A percentile compares a stretch with the other conserved stretches of the same genome.
Evolutionary conservation across 148 eudicot genomes (phyloP).

Genomic region (Drosera capensis): DNA sequence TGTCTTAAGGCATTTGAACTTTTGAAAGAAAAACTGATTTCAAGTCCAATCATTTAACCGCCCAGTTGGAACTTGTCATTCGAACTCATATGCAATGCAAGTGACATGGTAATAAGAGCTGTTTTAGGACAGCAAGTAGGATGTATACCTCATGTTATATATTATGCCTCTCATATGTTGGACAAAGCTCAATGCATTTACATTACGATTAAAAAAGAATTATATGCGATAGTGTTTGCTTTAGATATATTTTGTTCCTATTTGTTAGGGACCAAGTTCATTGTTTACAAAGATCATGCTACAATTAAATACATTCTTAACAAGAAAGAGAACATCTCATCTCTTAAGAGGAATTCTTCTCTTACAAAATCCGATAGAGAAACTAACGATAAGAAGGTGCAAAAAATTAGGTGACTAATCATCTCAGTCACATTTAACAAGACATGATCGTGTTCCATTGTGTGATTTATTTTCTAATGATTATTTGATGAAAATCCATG

Average conservation of each 20-base stretch:
- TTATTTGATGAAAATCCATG: no score
- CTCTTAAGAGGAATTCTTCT: neutral
- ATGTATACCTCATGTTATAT: neutral
- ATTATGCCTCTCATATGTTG: neutral
- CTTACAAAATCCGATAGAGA: neutral
- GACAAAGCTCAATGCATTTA: neutral
- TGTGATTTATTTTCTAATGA: no score
- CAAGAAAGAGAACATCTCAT: neutral
- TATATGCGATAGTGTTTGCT: neutral
- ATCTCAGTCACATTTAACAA: neutral
- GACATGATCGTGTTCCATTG: neutral
- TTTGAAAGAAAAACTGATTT: neutral
- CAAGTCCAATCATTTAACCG: no score
- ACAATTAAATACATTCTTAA: neutral
- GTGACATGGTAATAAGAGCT: no score
- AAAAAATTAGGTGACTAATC: neutral
- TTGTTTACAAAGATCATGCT: neutral
- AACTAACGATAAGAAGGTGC: conserved; percentile 1
- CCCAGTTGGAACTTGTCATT: no score
- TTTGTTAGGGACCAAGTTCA: neutral
- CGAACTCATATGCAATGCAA: no score
- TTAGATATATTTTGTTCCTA: neutral
- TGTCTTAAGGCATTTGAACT: no score
- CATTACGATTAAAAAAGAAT: neutral
- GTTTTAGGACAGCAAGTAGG: neutral